Base-by-base conservation (phyloP, 768 basidiomycete genomes). In the Pisolithus tinctorius region DNA sequence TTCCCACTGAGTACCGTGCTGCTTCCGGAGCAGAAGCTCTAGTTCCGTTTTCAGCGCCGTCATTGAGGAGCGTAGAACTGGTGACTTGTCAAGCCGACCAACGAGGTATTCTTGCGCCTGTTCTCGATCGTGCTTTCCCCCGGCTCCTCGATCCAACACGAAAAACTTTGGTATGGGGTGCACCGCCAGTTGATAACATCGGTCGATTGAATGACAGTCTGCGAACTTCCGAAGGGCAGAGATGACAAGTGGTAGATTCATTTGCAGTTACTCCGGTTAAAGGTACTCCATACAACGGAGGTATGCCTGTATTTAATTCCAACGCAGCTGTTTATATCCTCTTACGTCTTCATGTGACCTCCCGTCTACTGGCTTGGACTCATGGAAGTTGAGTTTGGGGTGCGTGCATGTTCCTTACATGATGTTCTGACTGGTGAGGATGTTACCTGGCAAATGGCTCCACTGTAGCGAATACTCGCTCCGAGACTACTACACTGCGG, bases 81-180 rank as follows among this genome's bases (percentile, higher is more conserved):
- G 20, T 34, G 29, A n/a, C 42, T 34, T 14, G 26, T 39, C 23
- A 4, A 43, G 49, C 37, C n/a, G 55, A 55, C 30, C 57, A 62
- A 6, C 66, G 73, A 40, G 82, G 82, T 10, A 51, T 85, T 23
- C 64, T 84, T 17, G 66, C 64, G 6, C 68, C 69, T 20, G 50
- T 73, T 20, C 60, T 80, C 26, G 77, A 76, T 30, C 58, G 64
- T 44, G 65, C 69, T 13, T 77, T 77, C 44, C 83, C 82, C 2
- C 57, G 65, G 43, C 58, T 84, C 30, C 63, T 85, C 39, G 84
- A 88, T 59, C 84, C 85, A 9, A 64, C 71, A 55, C 68, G 64
- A 37, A 85, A 83, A 65, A 85, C 83, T 0, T 57, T 86, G 5
- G 77, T 89, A 4, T 85, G 81, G 82, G 83, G 83, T 30, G 87